A percentile compares a stretch with the other conserved stretches of the same genome.
Conservation (phyloP, 2,329 filamentous ascomycete species). For the Rhexocercosporidium sp. region DNA sequence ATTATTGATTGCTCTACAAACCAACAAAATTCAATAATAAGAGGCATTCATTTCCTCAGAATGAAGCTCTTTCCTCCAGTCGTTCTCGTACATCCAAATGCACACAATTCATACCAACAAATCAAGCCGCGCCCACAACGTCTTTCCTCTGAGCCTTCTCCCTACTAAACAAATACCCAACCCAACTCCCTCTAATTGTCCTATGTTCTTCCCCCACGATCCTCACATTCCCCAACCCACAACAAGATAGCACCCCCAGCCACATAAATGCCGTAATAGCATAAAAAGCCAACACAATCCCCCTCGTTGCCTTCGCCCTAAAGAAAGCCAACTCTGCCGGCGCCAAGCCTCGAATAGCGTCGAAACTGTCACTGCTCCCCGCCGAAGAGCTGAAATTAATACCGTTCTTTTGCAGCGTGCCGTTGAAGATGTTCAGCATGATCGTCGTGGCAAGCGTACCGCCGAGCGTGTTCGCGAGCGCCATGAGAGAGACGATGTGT, state of each 20-base stretch:
- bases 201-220: slow-evolving; percentile 36
- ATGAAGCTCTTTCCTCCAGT: not conserved
- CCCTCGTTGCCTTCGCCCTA: slow-evolving; percentile 53
- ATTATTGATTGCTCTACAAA: too few relatives aligned
- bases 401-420: slow-evolving; percentile 43
- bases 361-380: slow-evolving; percentile 44
- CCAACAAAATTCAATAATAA: too few relatives aligned
- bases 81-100: not conserved
- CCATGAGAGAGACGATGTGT: slow-evolving; percentile 62
- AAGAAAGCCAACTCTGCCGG: slow-evolving; percentile 45
- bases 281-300: slow-evolving; percentile 70
- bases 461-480: slow-evolving; percentile 65
- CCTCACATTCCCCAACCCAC: slow-evolving; percentile 54
- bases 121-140: not conserved
- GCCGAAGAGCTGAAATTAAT: slow-evolving; percentile 1
- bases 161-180: not conserved
- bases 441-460: slow-evolving; percentile 69
- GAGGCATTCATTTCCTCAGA: not conserved
- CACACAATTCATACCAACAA: not conserved
- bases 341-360: slow-evolving; percentile 45
- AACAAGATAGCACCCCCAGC: slow-evolving; percentile 50
- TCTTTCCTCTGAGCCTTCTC: not conserved
- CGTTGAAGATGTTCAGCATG: slow-evolving; percentile 74
- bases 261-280: slow-evolving; percentile 64
- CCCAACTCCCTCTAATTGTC: slow-evolving; percentile 27